phyloP scores from a whole-genome alignment of 768 basidiomycete genomes.

The Suillus lakei region DNA sequence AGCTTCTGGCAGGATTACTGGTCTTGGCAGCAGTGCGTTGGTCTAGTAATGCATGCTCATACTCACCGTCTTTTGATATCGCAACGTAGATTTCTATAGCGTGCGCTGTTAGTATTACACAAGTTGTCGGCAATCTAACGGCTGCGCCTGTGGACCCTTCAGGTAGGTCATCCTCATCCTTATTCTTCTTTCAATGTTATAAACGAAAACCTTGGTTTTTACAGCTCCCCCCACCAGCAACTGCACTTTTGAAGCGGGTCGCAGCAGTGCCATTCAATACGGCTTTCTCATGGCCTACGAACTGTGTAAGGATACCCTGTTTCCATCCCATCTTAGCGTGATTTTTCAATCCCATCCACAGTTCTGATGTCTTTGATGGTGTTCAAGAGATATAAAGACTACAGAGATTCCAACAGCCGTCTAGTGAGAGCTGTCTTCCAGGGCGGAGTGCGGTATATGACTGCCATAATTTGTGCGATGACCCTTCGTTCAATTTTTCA shows the following conservation, averaged over 20 bases:
- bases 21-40: slow-evolving; percentile 5
- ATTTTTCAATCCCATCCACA: neutral
- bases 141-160: neutral
- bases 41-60: neutral
- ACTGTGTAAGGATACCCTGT: neutral
- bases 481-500: neutral
- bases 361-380: neutral
- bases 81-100: neutral
- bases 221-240: neutral
- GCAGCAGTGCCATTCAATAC: neutral
- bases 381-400: slow-evolving; percentile 2
- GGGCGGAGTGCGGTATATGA: neutral
- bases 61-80: neutral
- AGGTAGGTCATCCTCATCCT: neutral
- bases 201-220: neutral
- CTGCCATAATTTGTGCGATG: neutral
- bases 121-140: neutral
- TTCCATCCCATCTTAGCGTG: too few species aligned
- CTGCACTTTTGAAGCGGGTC: neutral
- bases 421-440: neutral
- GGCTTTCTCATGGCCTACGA: neutral
- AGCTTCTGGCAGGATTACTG: neutral
- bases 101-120: neutral
- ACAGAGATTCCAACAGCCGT: neutral
- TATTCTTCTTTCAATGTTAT: neutral